These are phyloP conservation scores for Leccinellum albellum DNA, from an alignment of 768 basidiomycete genomes.

Conservation along the genomic window DNA sequence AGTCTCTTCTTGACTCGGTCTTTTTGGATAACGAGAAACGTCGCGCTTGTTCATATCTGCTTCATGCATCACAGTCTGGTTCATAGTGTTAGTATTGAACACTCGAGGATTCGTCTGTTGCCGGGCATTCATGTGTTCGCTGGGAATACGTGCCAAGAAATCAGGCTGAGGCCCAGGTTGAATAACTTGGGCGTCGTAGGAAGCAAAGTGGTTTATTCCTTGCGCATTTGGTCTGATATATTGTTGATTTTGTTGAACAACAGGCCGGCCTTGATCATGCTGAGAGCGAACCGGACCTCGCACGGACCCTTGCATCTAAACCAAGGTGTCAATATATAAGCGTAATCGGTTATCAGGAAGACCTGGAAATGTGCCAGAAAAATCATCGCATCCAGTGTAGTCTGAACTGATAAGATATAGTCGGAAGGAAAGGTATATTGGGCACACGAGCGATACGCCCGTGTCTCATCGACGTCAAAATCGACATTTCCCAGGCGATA, in stretches of 20 bases:
- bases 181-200: slow-evolving; percentile 33
- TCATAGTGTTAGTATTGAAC: slow-evolving; percentile 31
- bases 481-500: slow-evolving; percentile 13
- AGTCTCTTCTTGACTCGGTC: slow-evolving; percentile 41
- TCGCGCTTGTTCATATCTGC: slow-evolving; percentile 26
- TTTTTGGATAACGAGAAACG: slow-evolving; percentile 37
- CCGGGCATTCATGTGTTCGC: slow-evolving; percentile 35
- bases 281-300: slow-evolving; percentile 40
- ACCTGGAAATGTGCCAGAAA: slow-evolving; percentile 2
- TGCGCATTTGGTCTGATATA: slow-evolving; percentile 36
- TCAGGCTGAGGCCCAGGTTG: slow-evolving; percentile 15
- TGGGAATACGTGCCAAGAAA: slow-evolving; percentile 36
- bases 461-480: slow-evolving; percentile 7
- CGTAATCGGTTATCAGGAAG: slow-evolving; percentile 5
- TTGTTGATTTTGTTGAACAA: slow-evolving; percentile 41
- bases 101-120: slow-evolving; percentile 27
- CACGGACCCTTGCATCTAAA: slow-evolving; percentile 43
- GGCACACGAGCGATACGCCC: slow-evolving; percentile 8
- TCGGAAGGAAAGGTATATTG: slow-evolving; percentile 16
- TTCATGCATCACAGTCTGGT: slow-evolving; percentile 37
- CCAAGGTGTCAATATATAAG: slow-evolving; percentile 22
- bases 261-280: slow-evolving; percentile 32
- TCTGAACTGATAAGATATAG: slow-evolving; percentile 14
- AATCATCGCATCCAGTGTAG: neutral
- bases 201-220: slow-evolving; percentile 35